A percentile compares a stretch with the other conserved stretches of the same genome.
Conservation (phyloP, 441 rosid species). For the Rhodomyrtus psidioides region DNA sequence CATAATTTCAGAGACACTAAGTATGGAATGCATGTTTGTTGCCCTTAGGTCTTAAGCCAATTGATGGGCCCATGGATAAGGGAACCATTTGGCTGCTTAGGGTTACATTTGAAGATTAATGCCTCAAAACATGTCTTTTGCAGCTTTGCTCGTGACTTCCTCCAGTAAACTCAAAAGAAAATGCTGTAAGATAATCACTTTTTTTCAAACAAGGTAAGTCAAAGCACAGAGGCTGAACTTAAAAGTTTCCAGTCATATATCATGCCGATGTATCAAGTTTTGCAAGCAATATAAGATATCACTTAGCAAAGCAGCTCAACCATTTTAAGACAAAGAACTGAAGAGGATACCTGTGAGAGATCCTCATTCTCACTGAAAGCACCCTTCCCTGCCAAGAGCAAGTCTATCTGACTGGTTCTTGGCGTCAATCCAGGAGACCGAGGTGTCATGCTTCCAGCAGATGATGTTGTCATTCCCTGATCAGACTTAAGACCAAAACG, state of each 20-base stretch:
- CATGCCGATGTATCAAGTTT: neutral
- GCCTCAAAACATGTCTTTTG: neutral
- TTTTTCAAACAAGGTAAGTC: neutral
- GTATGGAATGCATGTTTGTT: neutral
- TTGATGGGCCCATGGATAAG: neutral
- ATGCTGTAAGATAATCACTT: neutral
- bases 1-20: neutral
- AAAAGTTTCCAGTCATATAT: neutral
- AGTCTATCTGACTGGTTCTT: constrained; percentile 77
- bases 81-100: neutral
- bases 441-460: constrained; percentile 99
- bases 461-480: constrained; percentile 97
- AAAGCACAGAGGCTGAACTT: neutral
- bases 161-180: neutral
- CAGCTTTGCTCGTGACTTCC: neutral
- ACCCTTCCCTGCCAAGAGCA: constrained; percentile 80
- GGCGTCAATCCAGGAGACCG: constrained; percentile 94
- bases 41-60: neutral
- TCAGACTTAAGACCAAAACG: constrained; percentile 96
- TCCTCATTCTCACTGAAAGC: constrained; percentile 77
- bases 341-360: constrained; percentile 63
- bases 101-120: neutral
- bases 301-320: neutral
- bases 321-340: neutral
- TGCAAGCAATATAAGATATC: neutral